Conservation (phyloP, 768 basidiomycete genomes). For the Mycena amicta region DNA sequence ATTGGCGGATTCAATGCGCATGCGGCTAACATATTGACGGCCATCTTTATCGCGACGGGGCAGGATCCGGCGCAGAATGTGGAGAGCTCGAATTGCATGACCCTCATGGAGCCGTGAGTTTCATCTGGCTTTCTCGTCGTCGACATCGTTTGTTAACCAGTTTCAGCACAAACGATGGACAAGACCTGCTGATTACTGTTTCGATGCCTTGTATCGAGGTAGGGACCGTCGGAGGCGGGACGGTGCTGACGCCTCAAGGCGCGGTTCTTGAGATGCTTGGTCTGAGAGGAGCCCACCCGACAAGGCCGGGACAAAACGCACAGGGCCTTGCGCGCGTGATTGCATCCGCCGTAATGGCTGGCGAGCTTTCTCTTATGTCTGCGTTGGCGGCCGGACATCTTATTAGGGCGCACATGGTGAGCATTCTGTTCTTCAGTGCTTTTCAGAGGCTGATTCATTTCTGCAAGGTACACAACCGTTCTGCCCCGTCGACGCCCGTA, state of each 20-base stretch:
- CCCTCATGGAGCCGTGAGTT: slow-evolving; percentile 85
- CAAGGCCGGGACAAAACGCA: slow-evolving; percentile 86
- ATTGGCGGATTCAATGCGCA: slow-evolving; percentile 99
- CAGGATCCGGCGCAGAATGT: slow-evolving; percentile 99
- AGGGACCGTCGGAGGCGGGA: slow-evolving; percentile 96
- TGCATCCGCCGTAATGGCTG: slow-evolving; percentile 94
- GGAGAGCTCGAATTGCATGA: slow-evolving; percentile 98
- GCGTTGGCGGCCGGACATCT: slow-evolving; percentile 95
- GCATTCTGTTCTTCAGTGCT: slow-evolving; percentile 29
- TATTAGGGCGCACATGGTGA: slow-evolving; percentile 89
- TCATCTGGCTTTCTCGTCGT: background rate
- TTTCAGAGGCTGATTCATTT: background rate
- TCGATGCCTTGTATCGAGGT: slow-evolving; percentile 99
- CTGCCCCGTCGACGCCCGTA: background rate
- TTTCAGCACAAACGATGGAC: slow-evolving; percentile 69
- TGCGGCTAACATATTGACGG: slow-evolving; percentile 95
- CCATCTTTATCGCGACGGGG: slow-evolving; percentile 93
- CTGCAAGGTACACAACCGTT: background rate
- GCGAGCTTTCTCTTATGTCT: slow-evolving; percentile 88
- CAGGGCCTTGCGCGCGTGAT: slow-evolving; percentile 89
- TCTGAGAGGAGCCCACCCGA: slow-evolving; percentile 84
- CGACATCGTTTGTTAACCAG: background rate
- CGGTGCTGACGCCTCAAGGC: slow-evolving; percentile 86
- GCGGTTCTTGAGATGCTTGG: slow-evolving; percentile 94
- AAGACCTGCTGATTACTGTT: slow-evolving; percentile 90